Percentiles rank a stretch among this genome's conserved stretches.
Conservation (phyloP, 208 protist genomes). For the Trypanosomatidae sp. region DNA sequence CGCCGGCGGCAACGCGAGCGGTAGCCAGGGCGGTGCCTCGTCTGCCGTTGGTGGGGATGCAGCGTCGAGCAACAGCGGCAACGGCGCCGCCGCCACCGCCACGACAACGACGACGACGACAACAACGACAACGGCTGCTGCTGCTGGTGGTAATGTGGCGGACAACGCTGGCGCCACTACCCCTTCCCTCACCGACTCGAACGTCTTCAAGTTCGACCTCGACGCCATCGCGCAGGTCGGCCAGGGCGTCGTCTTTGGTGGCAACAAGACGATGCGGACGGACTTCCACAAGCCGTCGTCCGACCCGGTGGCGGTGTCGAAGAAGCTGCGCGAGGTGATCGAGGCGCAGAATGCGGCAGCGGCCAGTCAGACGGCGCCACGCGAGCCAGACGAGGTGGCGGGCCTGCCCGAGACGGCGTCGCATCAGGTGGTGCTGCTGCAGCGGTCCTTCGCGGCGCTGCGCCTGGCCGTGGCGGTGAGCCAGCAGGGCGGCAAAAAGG, state of each 20-base stretch:
- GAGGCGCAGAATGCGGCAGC: slow-evolving; percentile 19
- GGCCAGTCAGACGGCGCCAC: background rate
- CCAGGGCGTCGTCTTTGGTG: slow-evolving; percentile 80
- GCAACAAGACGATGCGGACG: slow-evolving; percentile 68
- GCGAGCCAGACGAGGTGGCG: slow-evolving; percentile 4
- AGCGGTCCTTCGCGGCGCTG: slow-evolving; percentile 48
- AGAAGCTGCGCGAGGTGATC: slow-evolving; percentile 46
- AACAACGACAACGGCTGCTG: too few species aligned
- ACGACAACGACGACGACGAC: slow-evolving; percentile 1
- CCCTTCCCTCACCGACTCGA: slow-evolving; percentile 43
- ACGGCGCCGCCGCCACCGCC: slow-evolving; percentile 7
- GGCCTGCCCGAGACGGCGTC: slow-evolving; percentile 25
- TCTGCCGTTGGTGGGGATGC: too few species aligned
- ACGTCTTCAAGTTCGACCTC: slow-evolving; percentile 87
- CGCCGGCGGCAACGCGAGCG: slow-evolving; percentile 3
- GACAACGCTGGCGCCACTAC: slow-evolving; percentile 29
- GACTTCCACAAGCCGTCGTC: slow-evolving; percentile 56
- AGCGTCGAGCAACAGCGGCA: background rate
- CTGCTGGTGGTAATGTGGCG: slow-evolving; percentile 5
- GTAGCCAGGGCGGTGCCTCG: background rate
- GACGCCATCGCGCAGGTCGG: slow-evolving; percentile 80
- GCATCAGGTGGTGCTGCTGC: slow-evolving; percentile 49
- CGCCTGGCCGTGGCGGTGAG: slow-evolving; percentile 43
- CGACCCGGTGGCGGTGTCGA: slow-evolving; percentile 34
- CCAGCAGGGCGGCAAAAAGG: slow-evolving; percentile 27